Evolutionary conservation across 345 rosid genomes (phyloP).

Genomic region (Gossypium ekmanianum): DNA sequence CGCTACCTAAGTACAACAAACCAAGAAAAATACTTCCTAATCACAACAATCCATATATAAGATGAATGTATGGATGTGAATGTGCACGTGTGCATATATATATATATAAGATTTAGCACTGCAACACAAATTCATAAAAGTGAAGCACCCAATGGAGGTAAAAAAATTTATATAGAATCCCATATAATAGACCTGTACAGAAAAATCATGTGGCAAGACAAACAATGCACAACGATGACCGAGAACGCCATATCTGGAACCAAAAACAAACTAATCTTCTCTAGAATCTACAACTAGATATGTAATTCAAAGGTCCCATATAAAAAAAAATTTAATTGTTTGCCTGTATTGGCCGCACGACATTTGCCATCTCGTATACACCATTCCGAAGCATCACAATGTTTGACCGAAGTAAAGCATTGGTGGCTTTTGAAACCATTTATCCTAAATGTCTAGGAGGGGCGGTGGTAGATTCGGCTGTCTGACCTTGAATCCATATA

Average conservation of each 20-base stretch:
- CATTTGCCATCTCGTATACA: background rate
- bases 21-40: background rate
- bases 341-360: conserved; percentile 7
- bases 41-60: background rate
- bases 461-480: conserved; percentile 14
- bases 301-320: background rate
- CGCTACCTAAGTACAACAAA: background rate
- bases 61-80: background rate
- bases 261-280: conserved; percentile 23
- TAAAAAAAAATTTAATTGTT: background rate
- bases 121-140: background rate
- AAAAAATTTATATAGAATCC: background rate
- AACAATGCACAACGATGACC: no score
- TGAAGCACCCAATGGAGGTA: background rate
- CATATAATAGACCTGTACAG: conserved; percentile 27
- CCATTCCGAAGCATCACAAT: background rate
- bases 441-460: no score
- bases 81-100: no score
- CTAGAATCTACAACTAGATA: conserved; percentile 12
- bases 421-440: background rate
- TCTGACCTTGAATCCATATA: conserved; percentile 30
- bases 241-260: conserved; percentile 8
- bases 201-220: conserved; percentile 16
- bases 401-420: no score
- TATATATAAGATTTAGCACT: background rate